Base-by-base conservation (phyloP, 192 early-diverging fungal species). In the Linnemannia zychae region DNA sequence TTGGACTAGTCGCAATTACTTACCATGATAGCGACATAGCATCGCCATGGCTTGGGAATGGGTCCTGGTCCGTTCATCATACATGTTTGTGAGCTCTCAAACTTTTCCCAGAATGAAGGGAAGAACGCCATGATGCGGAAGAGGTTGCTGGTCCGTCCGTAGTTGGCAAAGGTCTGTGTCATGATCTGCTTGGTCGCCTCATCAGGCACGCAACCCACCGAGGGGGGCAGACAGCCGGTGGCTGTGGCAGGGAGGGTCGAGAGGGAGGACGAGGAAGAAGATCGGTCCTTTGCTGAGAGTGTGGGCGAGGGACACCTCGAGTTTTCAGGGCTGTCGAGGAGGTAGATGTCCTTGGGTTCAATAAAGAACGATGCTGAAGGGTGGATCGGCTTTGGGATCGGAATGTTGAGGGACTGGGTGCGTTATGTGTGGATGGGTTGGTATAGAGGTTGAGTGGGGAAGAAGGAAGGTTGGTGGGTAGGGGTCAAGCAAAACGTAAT, bases 1-100 rank as follows among this genome's bases (percentile, higher is more conserved):
- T 48, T 15, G 5, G 38, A 28, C 44, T 48, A 31, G 46, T 46
- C 24, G 37, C 57, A 22, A 75, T 76, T 28, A 40, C 81, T 74
- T 86, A 89, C 90, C 90, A 92, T 89, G 47, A 93, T 84, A 24
- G 87, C 91, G 63, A 92, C 79, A 72, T 91, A 92, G 65, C 77
- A 83, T 36, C 89, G 85, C 90, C 91, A 91, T 20, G 78, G 84
- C 24, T 86, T 76, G 36, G 87, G 86, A 48, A 93, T 71, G 48
- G 91, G 91, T 4, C 91, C 92, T 15, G 88, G 75, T 13, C 75
- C 73, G 65, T 86, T 87, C 77, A 91, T 77, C 40, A 90, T 88
- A 49, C 78, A 76, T 15, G 53, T 60, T 44, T 82, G 87, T 0
- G 90, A 81, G 15, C 68, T 78, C 50, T 91, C 84, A 75, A 88